These are phyloP conservation scores for Plenodomus lindquistii DNA, from an alignment of 2,329 filamentous ascomycete genomes.

Conservation along the genomic window DNA sequence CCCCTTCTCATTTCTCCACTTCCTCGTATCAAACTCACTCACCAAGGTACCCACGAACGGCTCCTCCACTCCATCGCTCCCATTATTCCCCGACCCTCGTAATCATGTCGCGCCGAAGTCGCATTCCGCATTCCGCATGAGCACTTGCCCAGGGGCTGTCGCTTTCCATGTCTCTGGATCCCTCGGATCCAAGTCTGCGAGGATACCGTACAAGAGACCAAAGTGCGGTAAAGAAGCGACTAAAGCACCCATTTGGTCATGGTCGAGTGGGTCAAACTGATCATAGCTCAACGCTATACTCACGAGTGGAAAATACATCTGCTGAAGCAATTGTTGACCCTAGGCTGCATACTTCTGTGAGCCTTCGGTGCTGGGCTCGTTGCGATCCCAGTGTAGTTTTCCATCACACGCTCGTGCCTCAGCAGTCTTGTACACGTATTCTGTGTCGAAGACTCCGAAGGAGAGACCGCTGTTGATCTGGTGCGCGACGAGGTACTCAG, in stretches of 20 bases:
- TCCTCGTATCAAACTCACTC: conserved; percentile 27
- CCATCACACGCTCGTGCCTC: conserved; percentile 32
- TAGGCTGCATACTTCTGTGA: conserved; percentile 23
- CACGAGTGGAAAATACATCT: conserved; percentile 48
- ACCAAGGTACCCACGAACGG: conserved; percentile 29
- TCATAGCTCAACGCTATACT: conserved; percentile 46
- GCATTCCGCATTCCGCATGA: conserved; percentile 46
- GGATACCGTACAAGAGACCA: conserved; percentile 21
- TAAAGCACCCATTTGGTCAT: conserved; percentile 26
- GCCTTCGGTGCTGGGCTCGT: conserved; percentile 19
- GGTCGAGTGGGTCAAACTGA: conserved; percentile 26
- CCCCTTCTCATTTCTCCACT: conserved; percentile 27
- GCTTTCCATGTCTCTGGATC: conserved; percentile 34
- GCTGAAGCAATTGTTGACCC: conserved; percentile 25
- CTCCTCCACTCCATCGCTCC: conserved; percentile 25
- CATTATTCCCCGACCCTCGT: conserved; percentile 42
- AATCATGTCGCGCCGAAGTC: conserved; percentile 43
- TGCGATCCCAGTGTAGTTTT: conserved; percentile 31
- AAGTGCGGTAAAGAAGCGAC: conserved; percentile 29
- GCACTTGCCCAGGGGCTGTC: conserved; percentile 30
- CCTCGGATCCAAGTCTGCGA: conserved; percentile 23
- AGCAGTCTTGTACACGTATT: conserved; percentile 42
- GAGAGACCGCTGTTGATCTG: conserved; percentile 41
- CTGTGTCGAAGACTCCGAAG: conserved; percentile 47
- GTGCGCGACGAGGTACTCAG: conserved; percentile 37